Evolutionary conservation across 2,329 filamentous ascomycete species (phyloP), one percentile per base, ranked within the genome.

Genomic region (Curvularia verruculosa): DNA sequence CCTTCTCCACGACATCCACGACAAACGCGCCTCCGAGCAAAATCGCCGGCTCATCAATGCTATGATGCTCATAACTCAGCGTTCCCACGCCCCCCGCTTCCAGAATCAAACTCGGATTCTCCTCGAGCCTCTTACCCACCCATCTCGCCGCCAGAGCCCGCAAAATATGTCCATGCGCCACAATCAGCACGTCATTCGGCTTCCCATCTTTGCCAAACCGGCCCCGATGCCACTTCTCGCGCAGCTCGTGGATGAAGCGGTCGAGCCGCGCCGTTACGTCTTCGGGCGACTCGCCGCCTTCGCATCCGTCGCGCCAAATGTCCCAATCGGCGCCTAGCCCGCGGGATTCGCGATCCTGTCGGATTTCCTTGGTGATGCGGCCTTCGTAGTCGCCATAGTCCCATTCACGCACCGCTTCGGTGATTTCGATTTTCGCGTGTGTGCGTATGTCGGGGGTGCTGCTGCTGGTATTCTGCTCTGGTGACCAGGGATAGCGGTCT

Each of bases 111-210:
- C 87, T 85, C 37, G 91, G 89, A 7, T 89, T 92, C 48, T 92
- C 88, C 52, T 86, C 84, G 56, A 97, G 80, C 12, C 85, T 82
- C 79, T 89, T 89, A 0, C 87, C 86, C 0, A 88, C 84, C 93
- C 93, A 97, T 29, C 92, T 84, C 81, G 94, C 91, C 6, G 93
- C 92, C 74, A 97, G 92, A 0, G 91, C 91, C 15, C 93, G 83
- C 51, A 97, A 79, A 54, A 96, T 94, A 78, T 96, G 93, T 0
- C 93, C 93, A 73, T 97, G 93, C 21, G 91, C 93, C 5, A 97
- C 91, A 47, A 96, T 82, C 23, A 94, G 76, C 18, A 94, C 86
- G 75, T 94, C 90, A 15, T 85, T 79, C 24, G 79, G 85, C 36
- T 83, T 83, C 54, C 92, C 60, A 19, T 67, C 71, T 65, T 84